Evolutionary conservation across 2,329 filamentous ascomycete genomes (phyloP).

Genomic region (Colletotrichum phormii): DNA sequence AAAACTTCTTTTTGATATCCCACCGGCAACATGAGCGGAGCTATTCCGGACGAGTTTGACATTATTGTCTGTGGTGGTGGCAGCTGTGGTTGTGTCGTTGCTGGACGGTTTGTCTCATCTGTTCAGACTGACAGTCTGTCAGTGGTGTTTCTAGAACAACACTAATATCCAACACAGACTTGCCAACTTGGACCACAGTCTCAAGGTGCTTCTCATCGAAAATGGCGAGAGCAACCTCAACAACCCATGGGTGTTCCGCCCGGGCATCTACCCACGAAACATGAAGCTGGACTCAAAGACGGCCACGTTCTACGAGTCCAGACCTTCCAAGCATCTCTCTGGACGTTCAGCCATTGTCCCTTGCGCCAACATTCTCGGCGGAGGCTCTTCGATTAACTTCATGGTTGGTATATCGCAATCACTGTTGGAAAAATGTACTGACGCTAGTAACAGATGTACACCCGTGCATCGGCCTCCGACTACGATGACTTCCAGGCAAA

Average conservation of each 20-base stretch:
- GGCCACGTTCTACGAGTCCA: constrained; percentile 83
- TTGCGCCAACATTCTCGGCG: constrained; percentile 77
- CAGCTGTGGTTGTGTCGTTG: constrained; percentile 71
- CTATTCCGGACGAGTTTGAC: constrained; percentile 80
- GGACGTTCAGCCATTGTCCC: constrained; percentile 81
- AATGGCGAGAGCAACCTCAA: constrained; percentile 80
- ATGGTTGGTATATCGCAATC: constrained; percentile 61
- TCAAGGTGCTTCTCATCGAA: constrained; percentile 77
- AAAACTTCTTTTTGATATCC: not conserved
- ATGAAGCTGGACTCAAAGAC: constrained; percentile 86
- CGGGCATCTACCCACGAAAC: constrained; percentile 81
- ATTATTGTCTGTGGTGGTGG: constrained; percentile 84
- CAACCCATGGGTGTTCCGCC: constrained; percentile 82
- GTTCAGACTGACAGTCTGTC: constrained; percentile 35
- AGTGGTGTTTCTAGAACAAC: constrained; percentile 48
- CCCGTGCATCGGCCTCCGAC: constrained; percentile 76
- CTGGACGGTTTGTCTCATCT: constrained; percentile 59
- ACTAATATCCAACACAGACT: constrained; percentile 62
- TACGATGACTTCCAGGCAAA: constrained; percentile 85
- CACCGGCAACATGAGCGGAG: constrained; percentile 44
- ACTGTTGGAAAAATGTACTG: constrained; percentile 20
- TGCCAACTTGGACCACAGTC: constrained; percentile 81
- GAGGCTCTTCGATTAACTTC: constrained; percentile 82
- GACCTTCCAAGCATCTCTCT: constrained; percentile 77
- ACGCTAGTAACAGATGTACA: constrained; percentile 71